Evolutionary conservation across 768 basidiomycete species (phyloP), one percentile per base, ranked within the genome.

Genomic region (Agaricus sinodeliciosus): DNA sequence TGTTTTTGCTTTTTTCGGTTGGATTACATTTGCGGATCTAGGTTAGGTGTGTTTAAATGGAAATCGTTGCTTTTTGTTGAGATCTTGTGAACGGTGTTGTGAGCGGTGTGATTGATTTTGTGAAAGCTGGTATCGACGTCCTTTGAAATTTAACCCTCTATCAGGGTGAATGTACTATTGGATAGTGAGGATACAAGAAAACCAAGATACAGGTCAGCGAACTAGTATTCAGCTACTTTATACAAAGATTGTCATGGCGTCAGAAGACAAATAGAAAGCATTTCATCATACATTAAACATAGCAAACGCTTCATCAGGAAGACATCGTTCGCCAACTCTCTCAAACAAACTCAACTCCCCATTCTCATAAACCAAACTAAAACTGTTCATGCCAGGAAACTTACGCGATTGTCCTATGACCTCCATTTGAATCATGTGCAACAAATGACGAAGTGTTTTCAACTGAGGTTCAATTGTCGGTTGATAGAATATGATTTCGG

Each of bases 341-440:
- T 50, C 41, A 25, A 41, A 34, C 19, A 50, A 43, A 26, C 8
- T 22, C 40, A 50, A 22, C 11, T 19, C 41, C 8, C 49, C 49
- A 9, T 43, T 3, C 28, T 9, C 2, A 50, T 43, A 50, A 35
- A 50, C 49, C 15, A 43, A 40, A 16, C 49, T 50, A 34, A 50
- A 50, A 31, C 39, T 41, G 18, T 50, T 50, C 9, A 4, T 35
- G 13, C 28, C 41, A 35, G 27, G 27, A 34, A 22, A 39, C 25
- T 19, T 11, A 9, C 12, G 16, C 18, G 27, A 26, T 27, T 36
- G 49, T 6, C 4, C 0, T 5, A 50, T 22, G n/a, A 50, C 41
- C 27, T 27, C 41, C 6, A 16, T 19, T 59, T 75, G 69, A 34
- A 88, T 79, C 13, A 67, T 56, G 45, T 68, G 62, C 51, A 75